A percentile compares a stretch with the other conserved stretches of the same genome.
Evolutionary conservation across 495 filamentous ascomycete species (phyloP).

Genomic region (Penicillium herquei): DNA sequence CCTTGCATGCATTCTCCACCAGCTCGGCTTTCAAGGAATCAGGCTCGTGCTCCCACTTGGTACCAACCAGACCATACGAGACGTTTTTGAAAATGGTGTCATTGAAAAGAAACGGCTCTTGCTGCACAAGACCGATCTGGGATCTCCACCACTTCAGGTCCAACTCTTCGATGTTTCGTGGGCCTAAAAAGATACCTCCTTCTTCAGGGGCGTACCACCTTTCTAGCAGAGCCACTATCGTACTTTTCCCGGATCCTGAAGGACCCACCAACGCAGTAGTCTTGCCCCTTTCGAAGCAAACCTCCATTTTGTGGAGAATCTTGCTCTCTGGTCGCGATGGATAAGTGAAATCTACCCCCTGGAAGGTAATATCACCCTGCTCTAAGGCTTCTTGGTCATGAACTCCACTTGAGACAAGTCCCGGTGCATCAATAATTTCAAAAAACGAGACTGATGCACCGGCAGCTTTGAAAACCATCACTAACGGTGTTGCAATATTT

Average conservation of each 20-base stretch:
- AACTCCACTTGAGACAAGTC: constrained; percentile 32
- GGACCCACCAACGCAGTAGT: constrained; percentile 59
- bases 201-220: constrained; percentile 51
- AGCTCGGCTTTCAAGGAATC: constrained; percentile 43
- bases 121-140: constrained; percentile 71
- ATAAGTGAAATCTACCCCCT: constrained; percentile 62
- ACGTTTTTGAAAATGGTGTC: constrained; percentile 81
- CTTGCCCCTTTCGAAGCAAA: constrained; percentile 41
- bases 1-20: constrained; percentile 60
- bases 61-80: constrained; percentile 69
- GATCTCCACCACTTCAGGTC: constrained; percentile 82
- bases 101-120: constrained; percentile 54
- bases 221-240: constrained; percentile 62
- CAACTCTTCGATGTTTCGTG: constrained; percentile 51
- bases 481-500: constrained; percentile 39
- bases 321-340: constrained; percentile 39
- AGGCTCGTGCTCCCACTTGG: constrained; percentile 53
- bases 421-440: constrained; percentile 44
- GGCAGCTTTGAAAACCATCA: constrained; percentile 47
- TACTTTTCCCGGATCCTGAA: constrained; percentile 64
- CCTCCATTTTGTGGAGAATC: constrained; percentile 42
- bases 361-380: constrained; percentile 53
- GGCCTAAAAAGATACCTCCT: constrained; percentile 8
- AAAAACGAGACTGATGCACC: constrained; percentile 45
- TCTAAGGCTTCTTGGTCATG: constrained; percentile 20